Conservation (phyloP, 1,284 basidiomycete species). For the Neonothopanus nambi region DNA sequence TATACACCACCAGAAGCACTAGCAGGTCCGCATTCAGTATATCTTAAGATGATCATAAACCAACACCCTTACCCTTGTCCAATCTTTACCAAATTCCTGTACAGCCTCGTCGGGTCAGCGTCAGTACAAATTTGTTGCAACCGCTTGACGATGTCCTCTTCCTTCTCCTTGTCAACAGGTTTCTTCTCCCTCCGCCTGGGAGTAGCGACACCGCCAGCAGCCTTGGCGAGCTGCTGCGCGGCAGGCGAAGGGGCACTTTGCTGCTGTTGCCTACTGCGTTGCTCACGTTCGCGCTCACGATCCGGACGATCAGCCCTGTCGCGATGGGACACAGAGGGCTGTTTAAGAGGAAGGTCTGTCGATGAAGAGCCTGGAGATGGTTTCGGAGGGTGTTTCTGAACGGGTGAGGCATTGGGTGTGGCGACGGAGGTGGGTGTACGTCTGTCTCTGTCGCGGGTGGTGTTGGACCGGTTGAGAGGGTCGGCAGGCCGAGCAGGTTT, state of each 20-base stretch:
- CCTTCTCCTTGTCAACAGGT: slow-evolving; percentile 76
- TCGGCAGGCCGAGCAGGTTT: slow-evolving; percentile 54
- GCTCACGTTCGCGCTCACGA: slow-evolving; percentile 35
- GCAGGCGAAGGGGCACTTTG: slow-evolving; percentile 60
- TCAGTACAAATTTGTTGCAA: slow-evolving; percentile 95
- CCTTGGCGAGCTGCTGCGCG: slow-evolving; percentile 61
- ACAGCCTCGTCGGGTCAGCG: slow-evolving; percentile 93
- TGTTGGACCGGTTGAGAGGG: slow-evolving; percentile 63
- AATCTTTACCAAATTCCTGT: slow-evolving; percentile 93
- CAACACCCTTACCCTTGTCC: slow-evolving; percentile 80
- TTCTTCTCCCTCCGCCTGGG: slow-evolving; percentile 87
- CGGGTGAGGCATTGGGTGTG: slow-evolving; percentile 29
- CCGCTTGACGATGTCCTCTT: slow-evolving; percentile 89
- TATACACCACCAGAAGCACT: slow-evolving; percentile 98
- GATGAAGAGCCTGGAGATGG: slow-evolving; percentile 54
- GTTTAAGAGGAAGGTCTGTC: slow-evolving; percentile 54
- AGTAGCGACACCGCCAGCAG: slow-evolving; percentile 62
- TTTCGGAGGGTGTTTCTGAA: slow-evolving; percentile 34
- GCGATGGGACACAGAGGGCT: slow-evolving; percentile 21
- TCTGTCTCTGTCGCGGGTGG: slow-evolving; percentile 53
- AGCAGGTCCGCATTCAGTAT: slow-evolving; percentile 7
- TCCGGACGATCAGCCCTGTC: slow-evolving; percentile 4
- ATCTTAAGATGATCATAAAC: slow-evolving; percentile 21
- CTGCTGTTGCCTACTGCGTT: slow-evolving; percentile 39
- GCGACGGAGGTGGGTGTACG: slow-evolving; percentile 21